Conservation (phyloP, 768 basidiomycete species). For the Botryobasidium botryosum region DNA sequence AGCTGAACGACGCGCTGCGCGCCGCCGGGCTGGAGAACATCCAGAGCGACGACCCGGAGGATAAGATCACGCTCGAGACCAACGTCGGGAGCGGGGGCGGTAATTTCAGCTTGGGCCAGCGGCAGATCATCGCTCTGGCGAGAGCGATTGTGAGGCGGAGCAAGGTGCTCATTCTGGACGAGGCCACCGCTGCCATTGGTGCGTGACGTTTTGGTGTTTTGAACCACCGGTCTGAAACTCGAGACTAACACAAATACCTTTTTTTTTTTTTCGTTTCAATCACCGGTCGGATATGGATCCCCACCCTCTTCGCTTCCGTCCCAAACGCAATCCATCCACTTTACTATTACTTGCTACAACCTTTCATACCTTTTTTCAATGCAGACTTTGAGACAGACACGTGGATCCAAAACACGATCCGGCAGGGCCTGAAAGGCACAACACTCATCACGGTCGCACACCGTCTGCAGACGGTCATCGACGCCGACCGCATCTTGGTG, state of each 20-base stretch:
- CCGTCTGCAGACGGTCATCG: slow-evolving; percentile 40
- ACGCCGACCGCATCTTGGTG: slow-evolving; percentile 40
- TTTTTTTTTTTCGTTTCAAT: neutral
- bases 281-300: too few species aligned
- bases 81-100: slow-evolving; percentile 22
- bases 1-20: slow-evolving; percentile 31
- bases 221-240: too few species aligned
- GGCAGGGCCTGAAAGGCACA: slow-evolving; percentile 27
- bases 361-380: neutral
- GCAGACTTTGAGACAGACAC: slow-evolving; percentile 40
- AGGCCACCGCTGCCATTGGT: slow-evolving; percentile 9
- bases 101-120: slow-evolving; percentile 27
- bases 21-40: slow-evolving; percentile 24
- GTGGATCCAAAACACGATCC: slow-evolving; percentile 38
- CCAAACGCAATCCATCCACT: too few species aligned
- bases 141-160: slow-evolving; percentile 18
- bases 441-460: slow-evolving; percentile 46
- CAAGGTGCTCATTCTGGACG: slow-evolving; percentile 12
- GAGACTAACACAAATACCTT: too few species aligned
- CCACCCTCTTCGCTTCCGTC: too few species aligned
- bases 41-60: slow-evolving; percentile 3
- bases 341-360: neutral
- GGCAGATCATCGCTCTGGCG: slow-evolving; percentile 25
- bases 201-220: too few species aligned
- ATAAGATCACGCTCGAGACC: slow-evolving; percentile 18